Conservation (phyloP, 345 rosid genomes). For the Ceriops decandra region DNA sequence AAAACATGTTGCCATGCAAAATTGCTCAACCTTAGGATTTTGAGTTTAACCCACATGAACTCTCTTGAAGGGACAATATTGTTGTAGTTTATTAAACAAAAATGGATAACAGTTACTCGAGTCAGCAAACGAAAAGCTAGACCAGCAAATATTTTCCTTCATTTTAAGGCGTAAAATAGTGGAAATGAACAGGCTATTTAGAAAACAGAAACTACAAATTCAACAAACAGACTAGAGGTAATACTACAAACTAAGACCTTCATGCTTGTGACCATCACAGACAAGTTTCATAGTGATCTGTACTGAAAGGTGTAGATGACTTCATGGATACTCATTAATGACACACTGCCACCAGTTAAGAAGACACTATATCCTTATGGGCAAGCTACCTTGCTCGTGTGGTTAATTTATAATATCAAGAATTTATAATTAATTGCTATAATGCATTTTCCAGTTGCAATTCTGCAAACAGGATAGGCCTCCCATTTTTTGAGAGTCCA, state of each 20-base stretch:
- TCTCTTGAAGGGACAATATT: not conserved
- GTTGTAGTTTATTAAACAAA: not conserved
- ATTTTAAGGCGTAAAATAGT: too few species aligned
- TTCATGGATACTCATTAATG: not conserved
- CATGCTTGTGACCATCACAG: not conserved
- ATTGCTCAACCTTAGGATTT: not conserved
- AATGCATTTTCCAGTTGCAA: not conserved
- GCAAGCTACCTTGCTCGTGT: too few species aligned
- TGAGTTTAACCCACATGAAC: not conserved
- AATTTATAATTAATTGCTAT: not conserved
- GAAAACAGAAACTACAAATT: not conserved
- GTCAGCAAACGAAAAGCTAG: too few species aligned
- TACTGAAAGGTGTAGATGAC: not conserved
- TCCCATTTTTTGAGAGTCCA: not conserved
- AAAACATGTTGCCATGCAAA: not conserved
- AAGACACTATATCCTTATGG: not conserved
- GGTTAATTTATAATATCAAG: not conserved
- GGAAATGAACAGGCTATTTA: too few species aligned
- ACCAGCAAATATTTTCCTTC: too few species aligned
- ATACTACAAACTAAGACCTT: not conserved
- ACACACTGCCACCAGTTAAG: not conserved
- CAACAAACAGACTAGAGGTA: not conserved
- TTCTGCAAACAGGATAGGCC: not conserved
- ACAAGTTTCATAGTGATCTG: not conserved
- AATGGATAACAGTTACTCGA: not conserved